These are phyloP conservation scores for Crithidia thermophila DNA, from an alignment of 208 protist genomes.

Conservation along the genomic window DNA sequence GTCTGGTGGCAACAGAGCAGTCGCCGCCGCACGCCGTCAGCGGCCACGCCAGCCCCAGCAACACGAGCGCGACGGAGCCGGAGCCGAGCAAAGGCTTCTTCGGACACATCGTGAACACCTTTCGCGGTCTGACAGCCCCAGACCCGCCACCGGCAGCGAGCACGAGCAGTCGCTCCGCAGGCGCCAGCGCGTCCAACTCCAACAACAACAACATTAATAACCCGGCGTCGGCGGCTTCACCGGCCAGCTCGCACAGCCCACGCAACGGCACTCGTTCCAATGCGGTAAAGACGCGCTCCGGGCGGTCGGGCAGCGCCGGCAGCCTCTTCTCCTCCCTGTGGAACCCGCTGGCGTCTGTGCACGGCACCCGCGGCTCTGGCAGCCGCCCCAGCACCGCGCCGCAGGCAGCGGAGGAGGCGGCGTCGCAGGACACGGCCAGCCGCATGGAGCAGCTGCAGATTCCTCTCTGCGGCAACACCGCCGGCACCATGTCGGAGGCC, in stretches of 20 bases:
- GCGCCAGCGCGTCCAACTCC: not conserved
- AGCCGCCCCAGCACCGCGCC: not conserved
- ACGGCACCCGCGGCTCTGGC: not conserved
- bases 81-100: slow-evolving; percentile 20
- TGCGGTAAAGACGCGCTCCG: not conserved
- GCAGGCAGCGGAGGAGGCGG: not conserved
- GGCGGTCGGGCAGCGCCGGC: not conserved
- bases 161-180: not conserved
- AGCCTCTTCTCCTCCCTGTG: slow-evolving; percentile 12
- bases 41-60: not conserved
- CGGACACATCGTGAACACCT: slow-evolving; percentile 11
- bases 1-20: not conserved
- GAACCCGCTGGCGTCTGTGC: slow-evolving; percentile 9
- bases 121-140: slow-evolving; percentile 5
- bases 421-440: not conserved
- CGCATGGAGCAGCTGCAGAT: slow-evolving; percentile 30
- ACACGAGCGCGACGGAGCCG: not conserved
- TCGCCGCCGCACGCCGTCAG: not conserved
- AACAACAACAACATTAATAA: not conserved
- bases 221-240: too few relatives aligned
- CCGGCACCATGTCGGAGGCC: slow-evolving; percentile 30
- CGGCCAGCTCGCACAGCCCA: not conserved
- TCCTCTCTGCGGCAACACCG: slow-evolving; percentile 37
- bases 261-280: too few relatives aligned
- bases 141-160: not conserved